Base-by-base conservation (phyloP, 345 rosid genomes). In the Pugionium dolabratum region DNA sequence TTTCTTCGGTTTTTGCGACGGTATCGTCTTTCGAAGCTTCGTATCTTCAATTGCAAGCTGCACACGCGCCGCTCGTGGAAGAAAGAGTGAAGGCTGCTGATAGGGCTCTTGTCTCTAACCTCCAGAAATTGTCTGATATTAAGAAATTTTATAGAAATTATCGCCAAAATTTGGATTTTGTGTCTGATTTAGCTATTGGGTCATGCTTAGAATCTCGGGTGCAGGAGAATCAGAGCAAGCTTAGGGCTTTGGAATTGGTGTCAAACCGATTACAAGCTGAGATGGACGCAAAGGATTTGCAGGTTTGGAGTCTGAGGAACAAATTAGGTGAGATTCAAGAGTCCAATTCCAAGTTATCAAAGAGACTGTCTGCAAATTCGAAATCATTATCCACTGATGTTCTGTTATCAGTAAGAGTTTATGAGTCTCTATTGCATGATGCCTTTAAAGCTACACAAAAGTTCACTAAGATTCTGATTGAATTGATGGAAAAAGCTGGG, bases 171-270 rank as follows among this genome's bases (percentile, higher is more conserved):
- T 77, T 86, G 35, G 83, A 75, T 54, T 72, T 76, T 43, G 82
- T 50, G 9, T 42, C 48, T 2, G 84, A 69, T 77, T 80, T 84
- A 64, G 64, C 76, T 1, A 44, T 86, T 77, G 86, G 89, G 74
- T 90, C 99, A 30, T 82, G 85, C 45, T 82, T 88, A 73, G 99
- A 94, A 60, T 95, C 94, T 76, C 84, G 79, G 40, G 99, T 94
- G 7, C 86, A 85, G 47, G 97, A 94, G 80, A 90, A 94, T 71
- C 99, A 94, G 69, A 90, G 94, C 90, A 90, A 88, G 85, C 82
- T 94, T 63, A 78, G 99, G 53, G 80, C 86, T 48, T 67, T 94
- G 40, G 92, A 74, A 67, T 84, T 80, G 2, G 80, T 90, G 10
- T 88, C 96, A 0, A 80, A 88, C 62, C 84, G 90, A 39, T 78